Percentiles rank a stretch among this genome's conserved stretches.
Conservation (phyloP, 768 basidiomycete genomes). For the Tricholoma furcatifolium region DNA sequence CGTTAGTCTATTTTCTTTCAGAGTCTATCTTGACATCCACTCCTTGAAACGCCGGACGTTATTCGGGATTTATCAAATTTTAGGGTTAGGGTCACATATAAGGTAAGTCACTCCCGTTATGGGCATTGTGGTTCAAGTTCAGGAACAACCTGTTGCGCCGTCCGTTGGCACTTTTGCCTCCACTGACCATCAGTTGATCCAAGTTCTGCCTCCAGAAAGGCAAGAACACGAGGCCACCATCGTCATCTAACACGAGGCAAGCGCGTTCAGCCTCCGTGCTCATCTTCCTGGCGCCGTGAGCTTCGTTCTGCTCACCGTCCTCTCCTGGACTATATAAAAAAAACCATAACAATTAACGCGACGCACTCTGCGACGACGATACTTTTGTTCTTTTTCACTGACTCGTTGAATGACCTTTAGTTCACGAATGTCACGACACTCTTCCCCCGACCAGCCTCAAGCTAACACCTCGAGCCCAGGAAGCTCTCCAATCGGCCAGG, state of each 20-base stretch:
- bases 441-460: slow-evolving; percentile 27
- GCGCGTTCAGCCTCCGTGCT: slow-evolving; percentile 27
- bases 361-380: slow-evolving; percentile 18
- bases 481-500: slow-evolving; percentile 21
- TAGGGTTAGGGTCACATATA: slow-evolving; percentile 18
- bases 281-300: slow-evolving; percentile 15
- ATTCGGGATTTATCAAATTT: background rate
- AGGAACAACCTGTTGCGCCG: slow-evolving; percentile 20
- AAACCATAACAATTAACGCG: slow-evolving; percentile 28
- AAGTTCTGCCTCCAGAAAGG: slow-evolving; percentile 34
- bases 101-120: slow-evolving; percentile 17
- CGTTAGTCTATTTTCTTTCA: background rate
- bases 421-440: slow-evolving; percentile 39
- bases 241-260: slow-evolving; percentile 46
- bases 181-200: slow-evolving; percentile 19
- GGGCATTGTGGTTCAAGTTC: slow-evolving; percentile 22
- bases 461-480: slow-evolving; percentile 24
- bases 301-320: slow-evolving; percentile 16
- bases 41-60: slow-evolving; percentile 10
- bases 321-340: slow-evolving; percentile 19
- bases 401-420: slow-evolving; percentile 23
- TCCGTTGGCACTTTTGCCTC: slow-evolving; percentile 16
- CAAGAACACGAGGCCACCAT: slow-evolving; percentile 48
- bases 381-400: slow-evolving; percentile 6
- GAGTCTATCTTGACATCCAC: background rate